Conservation (phyloP, 2,329 filamentous ascomycete genomes). For the Reticulascus tulasneorum region DNA sequence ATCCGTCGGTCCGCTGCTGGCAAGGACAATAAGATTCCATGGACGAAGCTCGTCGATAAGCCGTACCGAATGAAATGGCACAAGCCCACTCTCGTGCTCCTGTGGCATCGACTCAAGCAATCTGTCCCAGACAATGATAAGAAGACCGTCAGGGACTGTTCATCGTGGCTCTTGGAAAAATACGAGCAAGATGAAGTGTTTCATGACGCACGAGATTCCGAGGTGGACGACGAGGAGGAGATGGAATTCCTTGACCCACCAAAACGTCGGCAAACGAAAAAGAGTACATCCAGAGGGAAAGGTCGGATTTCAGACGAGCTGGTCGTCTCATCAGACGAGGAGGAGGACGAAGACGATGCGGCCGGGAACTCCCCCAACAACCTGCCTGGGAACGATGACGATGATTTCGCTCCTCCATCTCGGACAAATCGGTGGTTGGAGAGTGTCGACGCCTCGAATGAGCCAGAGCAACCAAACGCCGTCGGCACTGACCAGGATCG, state of each 20-base stretch:
- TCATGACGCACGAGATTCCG: not conserved
- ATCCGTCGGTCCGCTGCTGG: conserved; percentile 36
- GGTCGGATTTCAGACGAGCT: too few relatives aligned
- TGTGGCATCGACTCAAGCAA: conserved; percentile 35
- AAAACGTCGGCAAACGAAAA: not conserved
- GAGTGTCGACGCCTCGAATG: too few relatives aligned
- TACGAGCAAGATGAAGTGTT: conserved; percentile 29
- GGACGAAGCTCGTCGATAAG: conserved; percentile 40
- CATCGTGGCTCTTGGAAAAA: conserved; percentile 28
- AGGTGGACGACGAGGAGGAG: conserved; percentile 4
- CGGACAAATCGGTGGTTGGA: too few relatives aligned
- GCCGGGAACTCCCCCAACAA: too few relatives aligned
- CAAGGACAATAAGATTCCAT: conserved; percentile 45
- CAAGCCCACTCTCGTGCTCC: conserved; percentile 29
- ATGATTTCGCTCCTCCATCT: too few relatives aligned
- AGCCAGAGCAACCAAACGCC: too few relatives aligned
- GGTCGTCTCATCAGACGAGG: too few relatives aligned
- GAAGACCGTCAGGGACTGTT: conserved; percentile 29
- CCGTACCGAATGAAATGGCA: conserved; percentile 35
- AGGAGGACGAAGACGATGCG: too few relatives aligned
- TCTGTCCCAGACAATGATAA: conserved; percentile 25
- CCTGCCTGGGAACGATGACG: too few relatives aligned
- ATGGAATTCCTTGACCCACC: not conserved
- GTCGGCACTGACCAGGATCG: too few relatives aligned
- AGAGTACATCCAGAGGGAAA: conserved; percentile 2